Percentiles rank a stretch among this genome's conserved stretches.
Evolutionary conservation across 768 basidiomycete species (phyloP).

Genomic region (Melanogaster broomeanus): DNA sequence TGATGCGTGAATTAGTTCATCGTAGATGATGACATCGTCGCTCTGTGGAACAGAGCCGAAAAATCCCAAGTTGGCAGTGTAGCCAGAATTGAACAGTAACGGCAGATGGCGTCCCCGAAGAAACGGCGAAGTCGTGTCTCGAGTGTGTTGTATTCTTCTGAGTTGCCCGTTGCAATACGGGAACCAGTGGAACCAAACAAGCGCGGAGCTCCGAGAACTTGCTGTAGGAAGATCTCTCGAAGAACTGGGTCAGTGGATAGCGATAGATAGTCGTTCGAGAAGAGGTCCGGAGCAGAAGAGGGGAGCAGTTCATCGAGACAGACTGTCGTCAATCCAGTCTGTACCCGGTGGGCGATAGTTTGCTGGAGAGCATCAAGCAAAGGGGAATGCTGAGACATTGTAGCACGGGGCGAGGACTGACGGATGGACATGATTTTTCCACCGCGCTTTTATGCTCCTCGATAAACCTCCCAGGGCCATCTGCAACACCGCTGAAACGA

Average conservation of each 20-base stretch:
- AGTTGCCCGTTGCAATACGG: constrained; percentile 46
- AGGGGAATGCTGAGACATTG: constrained; percentile 10
- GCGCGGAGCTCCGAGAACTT: constrained; percentile 17
- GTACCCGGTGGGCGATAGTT: constrained; percentile 7
- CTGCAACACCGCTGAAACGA: too few species aligned
- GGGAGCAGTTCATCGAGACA: constrained; percentile 18
- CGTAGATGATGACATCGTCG: constrained; percentile 51
- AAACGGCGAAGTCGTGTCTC: constrained; percentile 11
- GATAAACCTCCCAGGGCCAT: too few species aligned
- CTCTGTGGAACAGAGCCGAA: constrained; percentile 45
- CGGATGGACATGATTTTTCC: too few species aligned
- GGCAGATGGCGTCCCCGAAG: constrained; percentile 38
- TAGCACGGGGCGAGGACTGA: neutral
- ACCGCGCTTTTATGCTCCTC: too few species aligned
- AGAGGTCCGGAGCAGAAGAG: constrained; percentile 34
- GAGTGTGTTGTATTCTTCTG: constrained; percentile 11
- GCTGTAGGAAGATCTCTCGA: constrained; percentile 33
- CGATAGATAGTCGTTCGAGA: constrained; percentile 55
- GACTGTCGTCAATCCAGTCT: constrained; percentile 10
- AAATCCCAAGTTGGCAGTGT: constrained; percentile 53
- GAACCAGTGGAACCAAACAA: constrained; percentile 54
- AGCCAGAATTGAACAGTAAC: constrained; percentile 55
- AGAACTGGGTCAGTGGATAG: constrained; percentile 37
- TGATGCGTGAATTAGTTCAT: constrained; percentile 55
- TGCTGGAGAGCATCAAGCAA: constrained; percentile 16